Evolutionary conservation across 768 basidiomycete genomes (phyloP).

Genomic region (Boletus sp.): DNA sequence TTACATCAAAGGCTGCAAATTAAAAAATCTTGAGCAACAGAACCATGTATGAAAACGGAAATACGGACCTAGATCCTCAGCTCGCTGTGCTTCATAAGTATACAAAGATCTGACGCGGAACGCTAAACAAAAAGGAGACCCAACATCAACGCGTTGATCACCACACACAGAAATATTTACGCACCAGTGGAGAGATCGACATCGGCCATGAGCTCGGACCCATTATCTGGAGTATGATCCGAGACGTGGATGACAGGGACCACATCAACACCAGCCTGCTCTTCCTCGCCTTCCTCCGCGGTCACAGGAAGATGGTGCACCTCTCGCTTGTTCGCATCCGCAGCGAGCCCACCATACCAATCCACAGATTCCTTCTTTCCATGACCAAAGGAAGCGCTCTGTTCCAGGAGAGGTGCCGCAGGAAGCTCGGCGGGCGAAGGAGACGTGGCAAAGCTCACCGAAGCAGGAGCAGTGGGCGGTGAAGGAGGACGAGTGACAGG

Average conservation of each 20-base stretch:
- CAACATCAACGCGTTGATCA: constrained; percentile 1
- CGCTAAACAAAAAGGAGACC: constrained; percentile 40
- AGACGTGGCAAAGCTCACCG: constrained; percentile 11
- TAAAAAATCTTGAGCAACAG: constrained; percentile 1
- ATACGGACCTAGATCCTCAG: constrained; percentile 81
- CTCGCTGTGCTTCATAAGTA: constrained; percentile 80
- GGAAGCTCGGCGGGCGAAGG: constrained; percentile 22
- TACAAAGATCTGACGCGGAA: constrained; percentile 79
- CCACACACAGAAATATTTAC: background rate
- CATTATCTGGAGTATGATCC: constrained; percentile 39
- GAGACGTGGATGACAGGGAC: constrained; percentile 58
- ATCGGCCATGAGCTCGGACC: constrained; percentile 62
- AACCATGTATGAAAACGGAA: background rate
- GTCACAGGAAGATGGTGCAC: constrained; percentile 49
- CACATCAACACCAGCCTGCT: constrained; percentile 33
- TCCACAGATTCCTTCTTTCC: constrained; percentile 78
- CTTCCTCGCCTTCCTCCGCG: constrained; percentile 62
- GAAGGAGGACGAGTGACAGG: constrained; percentile 41
- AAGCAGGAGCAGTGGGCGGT: constrained; percentile 10
- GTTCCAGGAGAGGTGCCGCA: constrained; percentile 12
- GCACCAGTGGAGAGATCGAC: constrained; percentile 67
- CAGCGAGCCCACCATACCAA: constrained; percentile 88
- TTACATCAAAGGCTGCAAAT: constrained; percentile 72
- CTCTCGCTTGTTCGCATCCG: constrained; percentile 49
- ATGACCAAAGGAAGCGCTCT: constrained; percentile 26